phyloP scores from a whole-genome alignment of 2,329 filamentous ascomycete genomes.

The Neofusicoccum umdonicola region DNA sequence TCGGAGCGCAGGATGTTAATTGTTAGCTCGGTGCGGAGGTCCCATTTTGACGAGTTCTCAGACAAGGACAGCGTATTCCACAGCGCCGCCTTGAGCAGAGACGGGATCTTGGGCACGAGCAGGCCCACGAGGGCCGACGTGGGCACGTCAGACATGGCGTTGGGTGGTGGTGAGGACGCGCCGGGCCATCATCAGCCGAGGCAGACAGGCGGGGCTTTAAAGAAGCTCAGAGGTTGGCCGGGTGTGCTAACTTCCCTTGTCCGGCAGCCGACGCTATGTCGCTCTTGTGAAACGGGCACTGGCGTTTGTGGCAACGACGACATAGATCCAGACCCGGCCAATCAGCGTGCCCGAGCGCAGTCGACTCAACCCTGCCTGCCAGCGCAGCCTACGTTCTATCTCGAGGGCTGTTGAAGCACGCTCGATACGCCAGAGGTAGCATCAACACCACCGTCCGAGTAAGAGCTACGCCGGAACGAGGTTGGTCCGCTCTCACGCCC shows the following conservation, averaged over 20 bases:
- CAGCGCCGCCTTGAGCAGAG: slow-evolving; percentile 61
- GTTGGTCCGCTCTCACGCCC: neutral
- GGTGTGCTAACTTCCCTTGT: neutral
- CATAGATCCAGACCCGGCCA: neutral
- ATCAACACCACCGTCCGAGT: neutral
- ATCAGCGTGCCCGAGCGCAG: neutral
- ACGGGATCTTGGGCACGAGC: slow-evolving; percentile 49
- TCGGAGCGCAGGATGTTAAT: slow-evolving; percentile 65
- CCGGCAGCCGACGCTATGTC: neutral
- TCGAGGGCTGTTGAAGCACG: neutral
- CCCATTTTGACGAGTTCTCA: slow-evolving; percentile 70
- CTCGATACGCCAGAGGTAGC: neutral
- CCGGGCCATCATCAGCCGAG: too few species aligned
- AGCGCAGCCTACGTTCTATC: neutral
- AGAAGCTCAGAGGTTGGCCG: neutral
- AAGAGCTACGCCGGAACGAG: neutral
- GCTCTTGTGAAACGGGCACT: neutral
- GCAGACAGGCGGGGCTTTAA: too few species aligned
- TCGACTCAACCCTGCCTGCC: neutral
- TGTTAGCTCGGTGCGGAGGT: slow-evolving; percentile 71
- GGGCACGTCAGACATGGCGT: slow-evolving; percentile 28
- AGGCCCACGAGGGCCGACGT: slow-evolving; percentile 33
- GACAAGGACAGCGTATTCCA: slow-evolving; percentile 67
- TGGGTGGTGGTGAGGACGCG: neutral
- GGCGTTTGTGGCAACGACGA: neutral